These are phyloP conservation scores for Fusarium foetens DNA, from an alignment of 2,329 filamentous ascomycete genomes.

Conservation along the genomic window DNA sequence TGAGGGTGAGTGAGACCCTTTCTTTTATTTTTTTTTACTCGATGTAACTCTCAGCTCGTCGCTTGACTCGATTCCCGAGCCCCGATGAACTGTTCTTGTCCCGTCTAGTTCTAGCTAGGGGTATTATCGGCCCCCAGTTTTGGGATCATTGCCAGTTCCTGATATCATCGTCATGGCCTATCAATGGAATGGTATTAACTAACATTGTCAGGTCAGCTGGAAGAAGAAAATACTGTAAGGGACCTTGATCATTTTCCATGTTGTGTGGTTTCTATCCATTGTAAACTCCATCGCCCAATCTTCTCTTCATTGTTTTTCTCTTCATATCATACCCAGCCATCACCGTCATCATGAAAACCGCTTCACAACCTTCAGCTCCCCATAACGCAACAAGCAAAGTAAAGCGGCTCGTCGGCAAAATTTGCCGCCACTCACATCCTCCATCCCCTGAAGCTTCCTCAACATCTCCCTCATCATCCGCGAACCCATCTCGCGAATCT, in stretches of 20 bases:
- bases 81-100: conserved; percentile 5
- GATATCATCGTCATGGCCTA: conserved; percentile 36
- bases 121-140: conserved; percentile 9
- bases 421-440: conserved; percentile 34
- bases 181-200: conserved; percentile 14
- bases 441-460: conserved; percentile 13
- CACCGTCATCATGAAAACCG: conserved; percentile 26
- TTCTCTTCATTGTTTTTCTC: not conserved
- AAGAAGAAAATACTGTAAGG: not conserved
- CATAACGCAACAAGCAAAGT: conserved; percentile 30
- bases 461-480: conserved; percentile 24
- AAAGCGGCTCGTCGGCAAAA: conserved; percentile 39
- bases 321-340: not conserved
- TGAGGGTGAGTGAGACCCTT: not conserved
- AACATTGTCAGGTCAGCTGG: conserved; percentile 11
- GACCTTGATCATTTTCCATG: not conserved
- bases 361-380: conserved; percentile 20
- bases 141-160: conserved; percentile 13
- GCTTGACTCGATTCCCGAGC: conserved; percentile 17
- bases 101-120: conserved; percentile 2
- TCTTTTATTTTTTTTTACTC: not conserved
- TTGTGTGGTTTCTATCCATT: conserved; percentile 2
- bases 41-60: conserved; percentile 1
- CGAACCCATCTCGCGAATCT: conserved; percentile 23
- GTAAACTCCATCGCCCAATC: not conserved